phyloP scores from a whole-genome alignment of 2,329 filamentous ascomycete species.

The Penicillium concentricum region DNA sequence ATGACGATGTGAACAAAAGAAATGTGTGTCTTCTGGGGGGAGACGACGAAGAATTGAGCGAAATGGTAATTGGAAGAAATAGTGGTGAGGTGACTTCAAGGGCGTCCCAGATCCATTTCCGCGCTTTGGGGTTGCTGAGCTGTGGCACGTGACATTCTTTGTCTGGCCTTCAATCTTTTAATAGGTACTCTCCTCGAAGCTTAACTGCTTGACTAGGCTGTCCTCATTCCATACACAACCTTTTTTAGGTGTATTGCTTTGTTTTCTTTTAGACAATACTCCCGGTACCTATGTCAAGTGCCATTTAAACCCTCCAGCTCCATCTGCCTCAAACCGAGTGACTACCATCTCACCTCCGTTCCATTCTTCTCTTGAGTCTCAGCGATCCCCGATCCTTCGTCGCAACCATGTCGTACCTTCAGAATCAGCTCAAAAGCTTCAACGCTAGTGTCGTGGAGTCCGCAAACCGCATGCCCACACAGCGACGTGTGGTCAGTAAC shows the following conservation, averaged over 20 bases:
- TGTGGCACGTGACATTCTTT: slow-evolving; percentile 14
- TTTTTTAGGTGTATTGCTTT: not conserved
- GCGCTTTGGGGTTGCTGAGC: slow-evolving; percentile 15
- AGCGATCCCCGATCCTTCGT: not conserved
- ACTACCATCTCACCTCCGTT: not conserved
- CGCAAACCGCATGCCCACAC: slow-evolving; percentile 61
- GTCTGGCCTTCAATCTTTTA: slow-evolving; percentile 7
- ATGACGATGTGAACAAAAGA: slow-evolving; percentile 18
- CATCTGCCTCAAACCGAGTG: slow-evolving; percentile 3
- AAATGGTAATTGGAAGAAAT: slow-evolving; percentile 5
- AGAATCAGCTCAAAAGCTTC: slow-evolving; percentile 64
- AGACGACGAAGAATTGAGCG: slow-evolving; percentile 2
- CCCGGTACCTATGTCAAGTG: slow-evolving; percentile 3
- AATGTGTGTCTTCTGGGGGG: not conserved
- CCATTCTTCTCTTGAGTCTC: slow-evolving; percentile 4
- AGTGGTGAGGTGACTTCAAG: slow-evolving; percentile 9
- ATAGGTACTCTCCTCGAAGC: not conserved
- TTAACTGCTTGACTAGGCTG: not conserved
- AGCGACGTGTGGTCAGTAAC: slow-evolving; percentile 53
- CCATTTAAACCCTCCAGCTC: slow-evolving; percentile 5
- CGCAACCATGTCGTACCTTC: slow-evolving; percentile 61
- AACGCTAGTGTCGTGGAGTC: slow-evolving; percentile 62
- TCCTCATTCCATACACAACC: not conserved
- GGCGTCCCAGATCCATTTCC: slow-evolving; percentile 11
- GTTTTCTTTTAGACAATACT: not conserved